Evolutionary conservation across 106 monocot genomes (phyloP).

Genomic region (Acorus gramineus): DNA sequence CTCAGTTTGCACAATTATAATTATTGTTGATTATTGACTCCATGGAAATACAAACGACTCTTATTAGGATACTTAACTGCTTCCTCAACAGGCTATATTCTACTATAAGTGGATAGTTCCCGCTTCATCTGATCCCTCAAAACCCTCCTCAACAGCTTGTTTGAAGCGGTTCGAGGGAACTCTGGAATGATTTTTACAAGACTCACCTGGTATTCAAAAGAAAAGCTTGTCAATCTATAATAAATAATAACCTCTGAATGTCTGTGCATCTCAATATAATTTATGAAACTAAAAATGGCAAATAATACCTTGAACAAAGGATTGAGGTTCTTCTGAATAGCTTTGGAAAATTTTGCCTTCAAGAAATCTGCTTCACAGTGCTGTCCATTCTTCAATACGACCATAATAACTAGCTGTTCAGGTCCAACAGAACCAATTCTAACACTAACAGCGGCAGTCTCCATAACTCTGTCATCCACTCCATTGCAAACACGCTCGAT

Average conservation of each 20-base stretch:
- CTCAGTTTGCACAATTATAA: too few relatives aligned
- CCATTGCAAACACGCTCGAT: constrained; percentile 84
- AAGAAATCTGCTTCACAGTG: constrained; percentile 26
- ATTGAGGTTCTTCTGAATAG: constrained; percentile 68
- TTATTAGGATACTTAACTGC: too few relatives aligned
- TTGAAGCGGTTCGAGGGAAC: constrained; percentile 26
- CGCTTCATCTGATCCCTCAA: constrained; percentile 16
- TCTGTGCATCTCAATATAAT: too few relatives aligned
- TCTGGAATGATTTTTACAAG: constrained; percentile 13
- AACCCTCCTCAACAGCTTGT: constrained; percentile 23
- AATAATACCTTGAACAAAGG: constrained; percentile 77
- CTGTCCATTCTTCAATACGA: constrained; percentile 38
- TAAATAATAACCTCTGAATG: too few relatives aligned
- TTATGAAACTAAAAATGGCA: too few relatives aligned
- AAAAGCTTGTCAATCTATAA: too few relatives aligned
- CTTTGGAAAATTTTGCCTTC: constrained; percentile 51
- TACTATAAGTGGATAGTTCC: background rate
- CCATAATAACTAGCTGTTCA: constrained; percentile 66
- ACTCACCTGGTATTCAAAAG: constrained; percentile 8
- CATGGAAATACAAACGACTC: too few relatives aligned
- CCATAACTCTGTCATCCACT: constrained; percentile 67
- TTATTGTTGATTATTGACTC: too few relatives aligned
- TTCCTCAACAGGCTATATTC: too few relatives aligned
- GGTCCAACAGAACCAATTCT: constrained; percentile 44
- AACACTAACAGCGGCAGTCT: constrained; percentile 77